A percentile compares a stretch with the other conserved stretches of the same genome.
Evolutionary conservation across 495 filamentous ascomycete genomes (phyloP).

Genomic region (Penicillium longicatenatum): DNA sequence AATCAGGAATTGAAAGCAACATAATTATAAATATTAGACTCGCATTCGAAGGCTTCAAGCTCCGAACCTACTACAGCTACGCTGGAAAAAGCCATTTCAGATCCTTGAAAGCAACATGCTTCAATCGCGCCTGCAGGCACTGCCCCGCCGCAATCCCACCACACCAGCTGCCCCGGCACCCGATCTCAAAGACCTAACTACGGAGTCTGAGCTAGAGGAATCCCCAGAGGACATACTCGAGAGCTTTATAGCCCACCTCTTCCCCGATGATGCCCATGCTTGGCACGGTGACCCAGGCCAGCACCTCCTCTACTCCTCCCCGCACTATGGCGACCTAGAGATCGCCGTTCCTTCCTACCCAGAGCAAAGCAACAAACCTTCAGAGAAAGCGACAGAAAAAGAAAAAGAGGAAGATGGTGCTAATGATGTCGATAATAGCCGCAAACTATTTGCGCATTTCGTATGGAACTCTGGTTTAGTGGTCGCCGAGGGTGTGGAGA

Average conservation of each 20-base stretch:
- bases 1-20: not conserved
- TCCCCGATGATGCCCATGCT: constrained; percentile 72
- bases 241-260: constrained; percentile 66
- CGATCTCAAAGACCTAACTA: constrained; percentile 15
- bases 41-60: too few relatives aligned
- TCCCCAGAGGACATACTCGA: constrained; percentile 65
- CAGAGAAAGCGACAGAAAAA: constrained; percentile 23
- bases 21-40: too few relatives aligned
- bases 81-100: not conserved
- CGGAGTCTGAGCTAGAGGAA: constrained; percentile 19
- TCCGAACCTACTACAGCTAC: not conserved
- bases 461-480: constrained; percentile 83
- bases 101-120: constrained; percentile 22
- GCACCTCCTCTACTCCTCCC: constrained; percentile 66
- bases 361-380: constrained; percentile 20
- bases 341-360: constrained; percentile 48
- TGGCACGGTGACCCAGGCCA: constrained; percentile 75
- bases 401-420: constrained; percentile 17
- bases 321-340: constrained; percentile 54
- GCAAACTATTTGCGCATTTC: constrained; percentile 76
- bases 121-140: constrained; percentile 35
- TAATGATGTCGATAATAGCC: constrained; percentile 51
- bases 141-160: constrained; percentile 27
- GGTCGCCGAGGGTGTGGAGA: constrained; percentile 69
- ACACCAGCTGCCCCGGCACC: constrained; percentile 17